A percentile compares a stretch with the other conserved stretches of the same genome.
phyloP scores from a whole-genome alignment of 192 early-diverging fungal genomes.

The Oehlia diaphana region DNA sequence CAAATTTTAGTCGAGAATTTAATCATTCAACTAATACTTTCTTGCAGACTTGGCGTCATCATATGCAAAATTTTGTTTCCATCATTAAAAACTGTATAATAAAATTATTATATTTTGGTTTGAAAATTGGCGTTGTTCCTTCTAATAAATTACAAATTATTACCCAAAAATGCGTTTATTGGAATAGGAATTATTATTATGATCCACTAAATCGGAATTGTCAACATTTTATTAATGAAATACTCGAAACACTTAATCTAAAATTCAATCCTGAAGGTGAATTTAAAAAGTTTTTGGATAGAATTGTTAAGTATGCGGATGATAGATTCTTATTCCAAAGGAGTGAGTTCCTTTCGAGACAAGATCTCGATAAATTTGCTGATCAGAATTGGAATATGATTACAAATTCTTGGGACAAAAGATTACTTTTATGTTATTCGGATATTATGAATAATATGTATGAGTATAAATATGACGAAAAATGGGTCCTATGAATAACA shows the following conservation, averaged over 20 bases:
- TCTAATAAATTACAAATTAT: neutral
- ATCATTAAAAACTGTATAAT: no score
- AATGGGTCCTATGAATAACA: neutral
- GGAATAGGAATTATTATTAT: neutral
- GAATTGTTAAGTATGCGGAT: neutral
- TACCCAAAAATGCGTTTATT: conserved; percentile 7
- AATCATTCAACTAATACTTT: no score
- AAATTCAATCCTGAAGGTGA: neutral
- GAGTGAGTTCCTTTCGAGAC: neutral
- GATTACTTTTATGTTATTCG: conserved; percentile 4
- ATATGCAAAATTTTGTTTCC: no score
- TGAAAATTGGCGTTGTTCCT: neutral
- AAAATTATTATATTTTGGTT: neutral
- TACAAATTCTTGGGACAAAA: conserved; percentile 4
- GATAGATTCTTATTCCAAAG: neutral
- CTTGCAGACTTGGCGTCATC: no score
- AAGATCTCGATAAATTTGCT: neutral
- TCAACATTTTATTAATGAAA: neutral
- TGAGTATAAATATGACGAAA: neutral
- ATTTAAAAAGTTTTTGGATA: neutral
- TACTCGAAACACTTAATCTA: neutral
- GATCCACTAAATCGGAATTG: neutral
- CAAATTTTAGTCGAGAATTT: no score
- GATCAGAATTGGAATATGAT: neutral
- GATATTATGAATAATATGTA: neutral